Conservation (phyloP, 306 rosid genomes). For the Alnus rubra region DNA sequence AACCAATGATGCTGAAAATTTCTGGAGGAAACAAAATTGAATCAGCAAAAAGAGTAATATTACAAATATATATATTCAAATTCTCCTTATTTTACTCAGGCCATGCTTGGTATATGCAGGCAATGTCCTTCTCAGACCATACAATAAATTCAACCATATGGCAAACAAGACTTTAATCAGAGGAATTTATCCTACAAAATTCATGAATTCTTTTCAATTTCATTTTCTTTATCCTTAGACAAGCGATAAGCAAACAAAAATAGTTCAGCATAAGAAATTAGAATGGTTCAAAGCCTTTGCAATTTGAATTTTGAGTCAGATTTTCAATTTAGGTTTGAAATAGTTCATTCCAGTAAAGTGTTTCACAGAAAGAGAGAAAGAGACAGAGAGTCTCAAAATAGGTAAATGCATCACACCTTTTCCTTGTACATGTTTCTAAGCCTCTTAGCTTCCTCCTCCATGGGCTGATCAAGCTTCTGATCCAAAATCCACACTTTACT, state of each 20-base stretch:
- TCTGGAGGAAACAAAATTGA: conserved; percentile 51
- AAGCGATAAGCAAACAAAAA: background rate
- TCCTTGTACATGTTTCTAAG: conserved; percentile 3
- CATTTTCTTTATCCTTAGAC: background rate
- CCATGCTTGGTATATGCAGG: too few relatives aligned
- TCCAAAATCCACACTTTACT: conserved; percentile 15
- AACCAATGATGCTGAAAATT: conserved; percentile 76
- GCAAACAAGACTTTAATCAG: background rate
- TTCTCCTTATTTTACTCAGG: too few relatives aligned
- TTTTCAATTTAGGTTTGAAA: background rate
- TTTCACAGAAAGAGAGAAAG: background rate
- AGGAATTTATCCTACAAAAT: background rate
- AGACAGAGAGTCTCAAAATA: conserved; percentile 4
- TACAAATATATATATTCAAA: background rate
- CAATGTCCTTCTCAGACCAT: too few relatives aligned
- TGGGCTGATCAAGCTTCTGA: conserved; percentile 27
- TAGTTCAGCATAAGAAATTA: background rate
- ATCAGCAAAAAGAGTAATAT: conserved; percentile 34
- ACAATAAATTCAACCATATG: too few relatives aligned
- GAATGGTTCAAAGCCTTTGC: background rate
- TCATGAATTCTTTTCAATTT: background rate
- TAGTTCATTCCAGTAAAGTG: background rate
- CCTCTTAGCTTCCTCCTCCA: conserved; percentile 32
- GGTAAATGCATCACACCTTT: conserved; percentile 9
- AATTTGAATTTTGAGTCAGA: background rate